Percentiles rank a stretch among this genome's conserved stretches.
Evolutionary conservation across 495 filamentous ascomycete species (phyloP).

Genomic region (Penicillium egyptiacum): DNA sequence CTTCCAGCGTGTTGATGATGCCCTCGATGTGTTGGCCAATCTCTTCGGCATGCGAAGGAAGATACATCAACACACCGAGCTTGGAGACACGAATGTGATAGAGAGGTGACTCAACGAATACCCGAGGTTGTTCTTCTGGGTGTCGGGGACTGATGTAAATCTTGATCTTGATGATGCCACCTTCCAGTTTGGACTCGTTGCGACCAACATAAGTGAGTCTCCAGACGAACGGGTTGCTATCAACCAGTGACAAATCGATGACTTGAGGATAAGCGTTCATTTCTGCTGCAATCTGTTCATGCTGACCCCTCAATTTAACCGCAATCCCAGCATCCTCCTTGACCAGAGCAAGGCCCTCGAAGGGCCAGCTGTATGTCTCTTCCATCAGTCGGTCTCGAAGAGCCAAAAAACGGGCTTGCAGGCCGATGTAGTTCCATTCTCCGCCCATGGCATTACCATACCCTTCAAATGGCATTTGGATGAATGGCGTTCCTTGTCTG

Average conservation of each 20-base stretch:
- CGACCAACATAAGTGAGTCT: conserved; percentile 79
- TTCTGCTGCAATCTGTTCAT: conserved; percentile 74
- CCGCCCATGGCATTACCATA: conserved; percentile 81
- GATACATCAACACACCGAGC: conserved; percentile 81
- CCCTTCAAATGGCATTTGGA: conserved; percentile 82
- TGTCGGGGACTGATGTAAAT: conserved; percentile 84
- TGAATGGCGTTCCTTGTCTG: conserved; percentile 63
- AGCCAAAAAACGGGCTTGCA: conserved; percentile 64
- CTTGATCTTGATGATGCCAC: conserved; percentile 81
- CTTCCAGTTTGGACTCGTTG: conserved; percentile 91
- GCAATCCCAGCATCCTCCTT: conserved; percentile 72
- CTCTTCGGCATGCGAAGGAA: conserved; percentile 71
- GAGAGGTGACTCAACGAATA: conserved; percentile 74
- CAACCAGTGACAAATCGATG: conserved; percentile 70
- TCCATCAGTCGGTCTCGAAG: conserved; percentile 67
- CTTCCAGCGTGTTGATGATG: conserved; percentile 79
- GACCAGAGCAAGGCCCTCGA: conserved; percentile 62
- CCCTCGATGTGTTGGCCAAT: conserved; percentile 81
- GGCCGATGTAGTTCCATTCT: conserved; percentile 75
- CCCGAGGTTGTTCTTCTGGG: conserved; percentile 86
- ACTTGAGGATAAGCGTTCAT: conserved; percentile 67
- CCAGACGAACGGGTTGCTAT: conserved; percentile 58
- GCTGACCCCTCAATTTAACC: conserved; percentile 77
- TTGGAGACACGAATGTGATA: conserved; percentile 87
- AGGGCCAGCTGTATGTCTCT: conserved; percentile 71